Evolutionary conservation across 495 filamentous ascomycete species (phyloP).

Genomic region (Glarea lozoyensis): DNA sequence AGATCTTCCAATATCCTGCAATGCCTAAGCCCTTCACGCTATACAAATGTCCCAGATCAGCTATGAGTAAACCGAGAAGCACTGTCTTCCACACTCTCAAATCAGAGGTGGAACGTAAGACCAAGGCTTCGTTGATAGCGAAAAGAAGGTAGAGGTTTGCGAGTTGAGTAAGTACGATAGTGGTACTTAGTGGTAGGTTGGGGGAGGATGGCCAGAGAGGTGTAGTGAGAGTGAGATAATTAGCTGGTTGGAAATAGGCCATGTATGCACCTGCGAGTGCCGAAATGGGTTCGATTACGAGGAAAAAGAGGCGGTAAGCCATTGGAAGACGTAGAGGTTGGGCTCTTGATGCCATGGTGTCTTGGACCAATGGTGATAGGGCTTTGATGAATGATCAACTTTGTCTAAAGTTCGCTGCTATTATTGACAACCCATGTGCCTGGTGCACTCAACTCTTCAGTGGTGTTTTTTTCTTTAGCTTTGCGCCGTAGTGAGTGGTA

Average conservation of each 20-base stretch:
- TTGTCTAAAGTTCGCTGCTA: no score
- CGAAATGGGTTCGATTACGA: constrained; percentile 55
- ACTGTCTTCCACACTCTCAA: constrained; percentile 54
- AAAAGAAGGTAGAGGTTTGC: constrained; percentile 59
- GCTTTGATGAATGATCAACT: no score
- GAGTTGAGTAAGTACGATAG: constrained; percentile 51
- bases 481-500: no score
- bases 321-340: constrained; percentile 28
- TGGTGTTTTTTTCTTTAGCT: no score
- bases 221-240: constrained; percentile 53
- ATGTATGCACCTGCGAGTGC: constrained; percentile 58
- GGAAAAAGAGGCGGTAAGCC: constrained; percentile 53
- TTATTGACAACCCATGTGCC: no score
- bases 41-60: constrained; percentile 61
- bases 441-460: no score
- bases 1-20: constrained; percentile 17
- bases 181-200: constrained; percentile 30
- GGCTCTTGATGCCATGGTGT: neutral
- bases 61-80: constrained; percentile 51
- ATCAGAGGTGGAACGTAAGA: constrained; percentile 54
- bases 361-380: neutral
- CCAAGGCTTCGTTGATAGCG: constrained; percentile 59
- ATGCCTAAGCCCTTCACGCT: constrained; percentile 40
- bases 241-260: constrained; percentile 44
- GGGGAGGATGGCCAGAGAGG: constrained; percentile 9